Conservation (phyloP, 2,329 filamentous ascomycete species). For the Paecilomyces sp. region DNA sequence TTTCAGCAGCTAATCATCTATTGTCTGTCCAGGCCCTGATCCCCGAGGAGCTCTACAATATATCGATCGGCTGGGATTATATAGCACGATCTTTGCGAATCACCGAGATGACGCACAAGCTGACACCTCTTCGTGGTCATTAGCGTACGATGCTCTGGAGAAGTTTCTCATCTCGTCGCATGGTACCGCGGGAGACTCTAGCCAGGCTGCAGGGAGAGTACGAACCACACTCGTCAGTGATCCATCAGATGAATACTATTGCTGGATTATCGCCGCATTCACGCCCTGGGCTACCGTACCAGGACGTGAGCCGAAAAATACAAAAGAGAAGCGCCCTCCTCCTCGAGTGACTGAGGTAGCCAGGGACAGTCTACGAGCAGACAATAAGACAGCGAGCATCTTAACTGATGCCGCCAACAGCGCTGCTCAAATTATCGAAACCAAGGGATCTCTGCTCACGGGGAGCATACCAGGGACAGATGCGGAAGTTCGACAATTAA, state of each 20-base stretch:
- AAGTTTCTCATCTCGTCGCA: constrained; percentile 34
- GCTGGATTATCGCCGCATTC: constrained; percentile 70
- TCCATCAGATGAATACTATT: constrained; percentile 59
- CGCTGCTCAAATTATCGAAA: constrained; percentile 52
- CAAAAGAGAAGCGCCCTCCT: constrained; percentile 46
- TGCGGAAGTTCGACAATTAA: constrained; percentile 27
- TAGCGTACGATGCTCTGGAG: constrained; percentile 58
- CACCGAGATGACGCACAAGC: constrained; percentile 45
- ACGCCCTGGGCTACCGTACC: constrained; percentile 61
- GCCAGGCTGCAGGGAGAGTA: constrained; percentile 25
- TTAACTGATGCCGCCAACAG: constrained; percentile 60
- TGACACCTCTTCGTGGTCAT: constrained; percentile 53
- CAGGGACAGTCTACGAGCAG: constrained; percentile 69
- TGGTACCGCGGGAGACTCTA: constrained; percentile 39
- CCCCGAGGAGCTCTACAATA: constrained; percentile 29
- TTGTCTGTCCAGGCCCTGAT: constrained; percentile 24
- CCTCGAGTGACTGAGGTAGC: constrained; percentile 58
- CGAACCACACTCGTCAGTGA: constrained; percentile 52
- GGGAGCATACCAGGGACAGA: constrained; percentile 18
- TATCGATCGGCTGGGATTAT: constrained; percentile 32
- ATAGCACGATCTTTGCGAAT: constrained; percentile 35
- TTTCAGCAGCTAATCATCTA: neutral
- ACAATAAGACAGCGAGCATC: constrained; percentile 67
- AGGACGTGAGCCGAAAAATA: constrained; percentile 27
- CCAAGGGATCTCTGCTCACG: constrained; percentile 42